Evolutionary conservation across 2,329 filamentous ascomycete genomes (phyloP).

Genomic region (Alternaria sp.): DNA sequence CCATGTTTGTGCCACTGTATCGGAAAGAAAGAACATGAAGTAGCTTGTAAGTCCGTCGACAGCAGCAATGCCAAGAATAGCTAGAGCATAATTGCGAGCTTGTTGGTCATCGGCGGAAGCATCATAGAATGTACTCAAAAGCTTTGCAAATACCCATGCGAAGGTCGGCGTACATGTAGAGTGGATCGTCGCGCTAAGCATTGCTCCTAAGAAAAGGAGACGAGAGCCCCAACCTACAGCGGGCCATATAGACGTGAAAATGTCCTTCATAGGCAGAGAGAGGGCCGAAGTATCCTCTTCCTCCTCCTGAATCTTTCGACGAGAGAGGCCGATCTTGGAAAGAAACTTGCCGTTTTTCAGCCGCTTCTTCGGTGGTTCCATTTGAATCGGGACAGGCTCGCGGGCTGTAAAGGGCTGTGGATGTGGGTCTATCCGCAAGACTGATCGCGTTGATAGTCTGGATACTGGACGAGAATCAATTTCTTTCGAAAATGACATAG

Average conservation of each 20-base stretch:
- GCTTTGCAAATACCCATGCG: slow-evolving; percentile 76
- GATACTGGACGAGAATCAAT: slow-evolving; percentile 17
- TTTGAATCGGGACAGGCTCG: not conserved
- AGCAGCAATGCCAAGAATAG: slow-evolving; percentile 73
- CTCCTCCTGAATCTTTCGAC: not conserved
- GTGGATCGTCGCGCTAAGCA: slow-evolving; percentile 69
- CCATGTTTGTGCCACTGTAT: slow-evolving; percentile 78
- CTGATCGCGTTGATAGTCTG: slow-evolving; percentile 10
- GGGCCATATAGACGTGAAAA: slow-evolving; percentile 77
- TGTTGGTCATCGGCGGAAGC: slow-evolving; percentile 57
- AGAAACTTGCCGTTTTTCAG: slow-evolving; percentile 7
- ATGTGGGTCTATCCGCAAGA: slow-evolving; percentile 8
- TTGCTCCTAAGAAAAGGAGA: slow-evolving; percentile 65
- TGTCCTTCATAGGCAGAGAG: slow-evolving; percentile 56
- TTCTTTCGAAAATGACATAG: slow-evolving; percentile 11
- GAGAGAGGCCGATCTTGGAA: not conserved
- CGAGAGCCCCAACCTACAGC: slow-evolving; percentile 63
- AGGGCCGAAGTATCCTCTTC: not conserved
- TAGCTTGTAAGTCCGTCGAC: slow-evolving; percentile 73
- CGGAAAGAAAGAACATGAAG: slow-evolving; percentile 74
- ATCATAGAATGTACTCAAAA: slow-evolving; percentile 75
- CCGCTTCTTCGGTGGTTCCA: not conserved
- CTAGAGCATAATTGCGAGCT: slow-evolving; percentile 73
- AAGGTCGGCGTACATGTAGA: slow-evolving; percentile 77
- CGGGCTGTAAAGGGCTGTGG: slow-evolving; percentile 13